Percentiles rank a stretch among this genome's conserved stretches.
Conservation (phyloP, 208 protist species). For the Porcisia deanei region DNA sequence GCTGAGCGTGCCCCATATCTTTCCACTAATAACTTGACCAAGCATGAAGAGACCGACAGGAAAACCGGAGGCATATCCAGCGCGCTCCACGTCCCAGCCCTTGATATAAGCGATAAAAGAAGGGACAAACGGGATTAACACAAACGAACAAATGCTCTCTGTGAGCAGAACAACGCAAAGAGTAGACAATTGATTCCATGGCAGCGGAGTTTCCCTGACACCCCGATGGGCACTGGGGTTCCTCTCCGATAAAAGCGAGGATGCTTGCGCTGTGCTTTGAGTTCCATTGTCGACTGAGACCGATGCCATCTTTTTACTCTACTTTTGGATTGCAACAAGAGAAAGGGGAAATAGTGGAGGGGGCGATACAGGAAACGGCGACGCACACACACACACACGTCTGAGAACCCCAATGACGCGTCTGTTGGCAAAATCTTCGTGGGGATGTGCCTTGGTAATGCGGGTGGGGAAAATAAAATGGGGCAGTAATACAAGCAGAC, state of each 20-base stretch:
- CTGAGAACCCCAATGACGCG: neutral
- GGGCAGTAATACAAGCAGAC: too few species aligned
- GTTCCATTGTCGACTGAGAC: neutral
- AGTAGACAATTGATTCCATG: conserved; percentile 53
- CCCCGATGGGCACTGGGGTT: neutral
- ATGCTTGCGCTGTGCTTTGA: neutral
- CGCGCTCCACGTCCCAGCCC: conserved; percentile 30
- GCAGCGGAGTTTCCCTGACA: conserved; percentile 61
- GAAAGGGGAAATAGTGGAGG: too few species aligned
- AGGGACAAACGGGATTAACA: conserved; percentile 78
- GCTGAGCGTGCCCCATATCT: conserved; percentile 70
- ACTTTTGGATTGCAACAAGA: too few species aligned
- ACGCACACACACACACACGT: neutral
- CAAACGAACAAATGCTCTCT: conserved; percentile 73
- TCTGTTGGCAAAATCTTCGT: too few species aligned
- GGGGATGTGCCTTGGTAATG: too few species aligned
- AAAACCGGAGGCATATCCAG: conserved; percentile 67
- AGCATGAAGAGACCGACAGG: conserved; percentile 83
- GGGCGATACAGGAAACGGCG: too few species aligned
- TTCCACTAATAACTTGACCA: conserved; percentile 74
- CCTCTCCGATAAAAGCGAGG: neutral
- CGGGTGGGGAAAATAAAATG: neutral
- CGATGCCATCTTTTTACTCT: too few species aligned
- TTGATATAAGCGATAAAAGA: conserved; percentile 62
- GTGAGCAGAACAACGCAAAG: conserved; percentile 70